Evolutionary conservation across 31 red algal species (phyloP).

Genomic region (Porphyra umbilicalis): DNA sequence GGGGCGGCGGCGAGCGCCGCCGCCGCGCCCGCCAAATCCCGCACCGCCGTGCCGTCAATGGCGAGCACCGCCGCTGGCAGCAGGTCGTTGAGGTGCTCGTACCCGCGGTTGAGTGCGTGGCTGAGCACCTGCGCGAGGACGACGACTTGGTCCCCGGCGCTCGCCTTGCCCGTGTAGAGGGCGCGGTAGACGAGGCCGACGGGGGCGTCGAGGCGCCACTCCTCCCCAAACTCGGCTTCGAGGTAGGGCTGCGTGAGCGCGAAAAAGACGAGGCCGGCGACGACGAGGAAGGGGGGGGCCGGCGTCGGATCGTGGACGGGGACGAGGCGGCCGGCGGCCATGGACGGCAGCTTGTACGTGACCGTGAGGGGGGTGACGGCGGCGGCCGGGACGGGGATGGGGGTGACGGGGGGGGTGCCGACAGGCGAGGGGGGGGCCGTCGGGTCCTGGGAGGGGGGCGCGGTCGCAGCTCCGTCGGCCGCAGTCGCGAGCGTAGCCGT

Average conservation of each 20-base stretch:
- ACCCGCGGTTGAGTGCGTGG: conserved; percentile 16
- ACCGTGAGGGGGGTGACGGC: not conserved
- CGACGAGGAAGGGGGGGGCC: conserved; percentile 18
- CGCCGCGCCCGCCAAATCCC: conserved; percentile 1
- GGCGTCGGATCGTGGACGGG: conserved; percentile 36
- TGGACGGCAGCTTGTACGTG: conserved; percentile 38
- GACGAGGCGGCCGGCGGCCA: conserved; percentile 48
- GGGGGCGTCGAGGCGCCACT: conserved; percentile 25
- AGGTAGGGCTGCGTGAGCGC: conserved; percentile 50
- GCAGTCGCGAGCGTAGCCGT: no score
- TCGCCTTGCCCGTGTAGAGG: conserved; percentile 6
- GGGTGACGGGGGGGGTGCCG: not conserved
- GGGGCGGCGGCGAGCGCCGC: not conserved
- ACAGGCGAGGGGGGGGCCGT: not conserved
- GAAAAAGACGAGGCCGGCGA: conserved; percentile 42
- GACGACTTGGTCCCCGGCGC: conserved; percentile 18
- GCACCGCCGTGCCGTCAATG: conserved; percentile 4
- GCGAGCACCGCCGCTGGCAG: conserved; percentile 6
- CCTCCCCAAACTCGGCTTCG: conserved; percentile 31
- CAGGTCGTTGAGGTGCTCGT: conserved; percentile 15
- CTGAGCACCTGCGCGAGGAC: conserved; percentile 25
- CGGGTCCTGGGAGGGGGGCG: not conserved
- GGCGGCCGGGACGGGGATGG: not conserved
- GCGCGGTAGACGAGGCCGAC: conserved; percentile 37
- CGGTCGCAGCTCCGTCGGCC: not conserved